Percentiles rank a stretch among this genome's conserved stretches.
Evolutionary conservation across 2,329 filamentous ascomycete genomes (phyloP).

Genomic region (Curvularia spicifera): DNA sequence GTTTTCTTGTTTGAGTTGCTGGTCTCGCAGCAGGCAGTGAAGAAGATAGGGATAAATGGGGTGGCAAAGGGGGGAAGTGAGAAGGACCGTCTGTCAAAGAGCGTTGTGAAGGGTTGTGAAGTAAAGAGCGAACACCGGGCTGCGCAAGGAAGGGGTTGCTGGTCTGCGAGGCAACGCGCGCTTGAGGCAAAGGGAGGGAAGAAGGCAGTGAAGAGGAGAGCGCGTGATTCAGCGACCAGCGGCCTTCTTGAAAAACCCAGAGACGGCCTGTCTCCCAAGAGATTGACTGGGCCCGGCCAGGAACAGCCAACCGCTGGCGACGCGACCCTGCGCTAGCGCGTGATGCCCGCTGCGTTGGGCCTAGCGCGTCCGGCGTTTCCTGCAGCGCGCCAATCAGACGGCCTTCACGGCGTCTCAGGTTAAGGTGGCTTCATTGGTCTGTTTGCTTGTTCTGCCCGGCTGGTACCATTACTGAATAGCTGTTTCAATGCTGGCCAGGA

Average conservation of each 20-base stretch:
- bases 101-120: constrained; percentile 43
- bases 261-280: constrained; percentile 32
- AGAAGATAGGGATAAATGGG: constrained; percentile 25
- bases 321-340: constrained; percentile 11
- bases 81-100: constrained; percentile 48
- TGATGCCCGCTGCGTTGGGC: constrained; percentile 19
- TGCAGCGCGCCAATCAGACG: constrained; percentile 22
- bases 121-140: constrained; percentile 52
- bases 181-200: constrained; percentile 34
- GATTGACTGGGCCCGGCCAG: constrained; percentile 35
- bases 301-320: constrained; percentile 28
- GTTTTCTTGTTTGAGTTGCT: constrained; percentile 23
- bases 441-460: constrained; percentile 19
- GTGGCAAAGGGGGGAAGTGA: constrained; percentile 13
- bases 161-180: constrained; percentile 33
- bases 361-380: constrained; percentile 30
- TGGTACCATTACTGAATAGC: constrained; percentile 19
- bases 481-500: constrained; percentile 32
- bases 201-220: constrained; percentile 30
- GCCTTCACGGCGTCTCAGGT: constrained; percentile 32
- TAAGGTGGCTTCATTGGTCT: constrained; percentile 21
- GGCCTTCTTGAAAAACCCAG: constrained; percentile 31
- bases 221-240: constrained; percentile 21
- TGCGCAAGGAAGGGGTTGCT: constrained; percentile 38
- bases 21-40: constrained; percentile 40